Base-by-base conservation (phyloP, 441 rosid species). In the Euphorbia celastroides region DNA sequence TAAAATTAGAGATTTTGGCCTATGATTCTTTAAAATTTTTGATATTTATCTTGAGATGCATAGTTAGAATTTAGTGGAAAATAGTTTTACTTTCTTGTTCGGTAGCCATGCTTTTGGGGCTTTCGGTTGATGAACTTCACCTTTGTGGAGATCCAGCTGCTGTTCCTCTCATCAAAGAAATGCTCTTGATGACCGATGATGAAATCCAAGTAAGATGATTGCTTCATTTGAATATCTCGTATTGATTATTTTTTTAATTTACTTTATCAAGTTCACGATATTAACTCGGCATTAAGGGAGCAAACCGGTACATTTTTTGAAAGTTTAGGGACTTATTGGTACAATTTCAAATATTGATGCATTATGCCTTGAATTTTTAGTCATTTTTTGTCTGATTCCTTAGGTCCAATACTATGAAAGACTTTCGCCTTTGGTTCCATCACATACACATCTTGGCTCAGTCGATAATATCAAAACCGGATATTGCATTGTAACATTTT, bases 131-230 rank as follows among this genome's bases (percentile, higher is more conserved):
- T 67, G 96, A 90, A 74, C 86, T 93, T 70, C 98, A 93, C 77
- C 88, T 93, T 74, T 93, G 98, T 71, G 98, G 98, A 58, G 97
- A 93, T 76, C 77, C 96, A 38, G 97, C 96, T 68, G 88, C 84
- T 0, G 90, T 90, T 70, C 85, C 94, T 65, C 88, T 90, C 70
- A 79, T 93, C 80, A 79, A 86, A 78, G 89, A 88, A 73, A 86
- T 93, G 64, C 77, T 90, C 56, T 76, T 83, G 83, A 91, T 76
- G 66, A 88, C 98, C 50, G 93, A 86, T 42, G 98, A 93, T 78
- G 81, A 81, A 75, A 78, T 93, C 22, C 64, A 84, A 93, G 98
- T 90, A 82, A 64, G 62, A 60, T 46, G 32, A 48, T 65, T 17
- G 32, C 34, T 70, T 51, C 38, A 3, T 34, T 34, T n/a, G 28